A percentile compares a stretch with the other conserved stretches of the same genome.
Evolutionary conservation across 768 basidiomycete species (phyloP).

Genomic region (Tulasnella sp.): DNA sequence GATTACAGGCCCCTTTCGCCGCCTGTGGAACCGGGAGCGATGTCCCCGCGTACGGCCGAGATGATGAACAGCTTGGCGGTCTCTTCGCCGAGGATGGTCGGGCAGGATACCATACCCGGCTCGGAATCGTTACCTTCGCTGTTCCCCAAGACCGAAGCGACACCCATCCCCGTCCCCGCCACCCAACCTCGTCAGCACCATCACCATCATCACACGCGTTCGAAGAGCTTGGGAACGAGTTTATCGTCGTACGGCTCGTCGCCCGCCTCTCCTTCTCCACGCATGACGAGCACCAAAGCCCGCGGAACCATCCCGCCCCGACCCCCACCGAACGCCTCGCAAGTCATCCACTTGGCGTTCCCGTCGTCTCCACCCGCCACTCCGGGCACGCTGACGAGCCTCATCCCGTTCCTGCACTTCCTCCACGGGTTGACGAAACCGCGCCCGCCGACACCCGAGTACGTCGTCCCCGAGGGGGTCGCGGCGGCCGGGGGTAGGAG

Average conservation of each 20-base stretch:
- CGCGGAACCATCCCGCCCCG: slow-evolving; percentile 12
- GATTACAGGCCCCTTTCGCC: not conserved
- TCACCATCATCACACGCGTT: not conserved
- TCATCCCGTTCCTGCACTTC: slow-evolving; percentile 56
- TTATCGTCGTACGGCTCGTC: not conserved
- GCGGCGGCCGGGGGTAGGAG: not conserved
- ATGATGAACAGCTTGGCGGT: not conserved
- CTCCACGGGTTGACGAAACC: slow-evolving; percentile 32
- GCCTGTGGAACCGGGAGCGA: not conserved
- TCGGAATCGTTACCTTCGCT: not conserved
- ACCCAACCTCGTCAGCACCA: not conserved
- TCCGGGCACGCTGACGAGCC: slow-evolving; percentile 39
- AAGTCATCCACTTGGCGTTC: slow-evolving; percentile 17
- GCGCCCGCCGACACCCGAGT: not conserved
- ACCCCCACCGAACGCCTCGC: slow-evolving; percentile 16
- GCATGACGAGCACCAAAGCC: not conserved
- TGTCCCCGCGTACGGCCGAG: not conserved
- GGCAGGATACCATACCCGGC: not conserved
- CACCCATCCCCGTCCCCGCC: not conserved
- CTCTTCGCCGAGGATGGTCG: not conserved
- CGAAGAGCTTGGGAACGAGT: not conserved
- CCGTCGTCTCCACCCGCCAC: slow-evolving; percentile 53
- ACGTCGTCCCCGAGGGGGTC: not conserved
- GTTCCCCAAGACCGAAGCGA: not conserved
- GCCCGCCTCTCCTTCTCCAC: not conserved